phyloP scores from a whole-genome alignment of 2,329 filamentous ascomycete genomes.

The Trichoderma lentiforme region DNA sequence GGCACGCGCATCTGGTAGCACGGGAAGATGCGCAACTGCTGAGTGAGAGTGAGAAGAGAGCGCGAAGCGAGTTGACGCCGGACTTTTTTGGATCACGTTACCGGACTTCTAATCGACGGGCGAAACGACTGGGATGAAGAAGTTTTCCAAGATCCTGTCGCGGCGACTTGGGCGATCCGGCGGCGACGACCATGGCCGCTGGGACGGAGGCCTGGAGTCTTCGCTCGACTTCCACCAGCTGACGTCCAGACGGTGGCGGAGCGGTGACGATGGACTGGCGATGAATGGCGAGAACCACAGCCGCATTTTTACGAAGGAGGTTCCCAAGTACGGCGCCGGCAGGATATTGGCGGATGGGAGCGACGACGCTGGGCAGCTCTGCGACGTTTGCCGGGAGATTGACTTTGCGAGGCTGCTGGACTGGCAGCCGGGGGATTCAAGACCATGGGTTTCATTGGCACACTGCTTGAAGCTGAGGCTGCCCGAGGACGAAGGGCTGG shows the following conservation, averaged over 20 bases:
- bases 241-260: slow-evolving; percentile 24
- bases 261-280: slow-evolving; percentile 20
- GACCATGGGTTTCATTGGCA: slow-evolving; percentile 37
- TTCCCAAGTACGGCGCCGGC: slow-evolving; percentile 25
- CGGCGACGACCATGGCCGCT: slow-evolving; percentile 16
- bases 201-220: slow-evolving; percentile 24
- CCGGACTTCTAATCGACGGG: neutral
- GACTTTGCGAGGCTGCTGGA: slow-evolving; percentile 37
- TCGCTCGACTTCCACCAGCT: slow-evolving; percentile 36
- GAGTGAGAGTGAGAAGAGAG: neutral
- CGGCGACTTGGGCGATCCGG: slow-evolving; percentile 30
- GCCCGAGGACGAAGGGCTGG: neutral
- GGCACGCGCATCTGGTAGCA: neutral
- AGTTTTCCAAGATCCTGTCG: slow-evolving; percentile 37
- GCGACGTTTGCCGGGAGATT: slow-evolving; percentile 33
- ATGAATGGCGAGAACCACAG: slow-evolving; percentile 16
- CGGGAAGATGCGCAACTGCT: neutral
- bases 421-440: slow-evolving; percentile 35
- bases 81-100: neutral
- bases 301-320: slow-evolving; percentile 7
- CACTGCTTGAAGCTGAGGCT: slow-evolving; percentile 23
- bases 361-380: slow-evolving; percentile 23
- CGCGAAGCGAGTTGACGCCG: neutral
- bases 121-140: slow-evolving; percentile 31
- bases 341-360: slow-evolving; percentile 30